Conservation (phyloP, 2,329 filamentous ascomycete genomes). For the Acrodontium crateriforme region DNA sequence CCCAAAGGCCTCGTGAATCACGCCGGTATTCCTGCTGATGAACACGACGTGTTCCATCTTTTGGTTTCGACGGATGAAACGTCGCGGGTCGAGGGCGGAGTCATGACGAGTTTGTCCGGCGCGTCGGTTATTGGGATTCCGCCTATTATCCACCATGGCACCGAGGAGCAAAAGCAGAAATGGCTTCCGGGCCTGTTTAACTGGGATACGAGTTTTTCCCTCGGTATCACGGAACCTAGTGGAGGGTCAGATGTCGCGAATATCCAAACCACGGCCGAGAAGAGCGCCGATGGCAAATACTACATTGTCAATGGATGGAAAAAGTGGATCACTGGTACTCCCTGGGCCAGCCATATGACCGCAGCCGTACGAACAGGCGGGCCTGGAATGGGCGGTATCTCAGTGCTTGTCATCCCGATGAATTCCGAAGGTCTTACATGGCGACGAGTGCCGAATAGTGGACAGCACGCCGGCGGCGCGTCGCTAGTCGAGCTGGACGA, state of each 20-base stretch:
- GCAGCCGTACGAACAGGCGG: slow-evolving; percentile 48
- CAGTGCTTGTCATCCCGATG: slow-evolving; percentile 44
- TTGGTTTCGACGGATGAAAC: slow-evolving; percentile 20
- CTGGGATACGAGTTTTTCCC: slow-evolving; percentile 46
- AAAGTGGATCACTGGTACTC: slow-evolving; percentile 43
- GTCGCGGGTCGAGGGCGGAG: slow-evolving; percentile 31
- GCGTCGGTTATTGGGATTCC: slow-evolving; percentile 50
- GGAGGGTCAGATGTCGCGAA: slow-evolving; percentile 52
- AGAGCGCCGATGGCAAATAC: slow-evolving; percentile 28
- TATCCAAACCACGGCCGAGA: slow-evolving; percentile 45
- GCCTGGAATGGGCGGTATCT: slow-evolving; percentile 39
- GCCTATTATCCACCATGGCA: slow-evolving; percentile 50
- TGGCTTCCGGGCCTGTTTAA: slow-evolving; percentile 47
- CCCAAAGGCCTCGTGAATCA: slow-evolving; percentile 27
- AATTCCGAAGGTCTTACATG: slow-evolving; percentile 36
- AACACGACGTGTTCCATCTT: slow-evolving; percentile 44
- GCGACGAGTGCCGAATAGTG: slow-evolving; percentile 48
- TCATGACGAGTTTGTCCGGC: slow-evolving; percentile 44
- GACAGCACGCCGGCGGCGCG: slow-evolving; percentile 49
- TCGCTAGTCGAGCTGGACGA: slow-evolving; percentile 38
- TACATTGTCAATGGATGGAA: slow-evolving; percentile 55
- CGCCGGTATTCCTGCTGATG: slow-evolving; percentile 31
- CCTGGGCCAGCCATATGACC: slow-evolving; percentile 25
- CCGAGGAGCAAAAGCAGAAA: slow-evolving; percentile 40
- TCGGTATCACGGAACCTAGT: slow-evolving; percentile 50